phyloP scores from a whole-genome alignment of 257 asterid genomes.

The Solanum rostratum region DNA sequence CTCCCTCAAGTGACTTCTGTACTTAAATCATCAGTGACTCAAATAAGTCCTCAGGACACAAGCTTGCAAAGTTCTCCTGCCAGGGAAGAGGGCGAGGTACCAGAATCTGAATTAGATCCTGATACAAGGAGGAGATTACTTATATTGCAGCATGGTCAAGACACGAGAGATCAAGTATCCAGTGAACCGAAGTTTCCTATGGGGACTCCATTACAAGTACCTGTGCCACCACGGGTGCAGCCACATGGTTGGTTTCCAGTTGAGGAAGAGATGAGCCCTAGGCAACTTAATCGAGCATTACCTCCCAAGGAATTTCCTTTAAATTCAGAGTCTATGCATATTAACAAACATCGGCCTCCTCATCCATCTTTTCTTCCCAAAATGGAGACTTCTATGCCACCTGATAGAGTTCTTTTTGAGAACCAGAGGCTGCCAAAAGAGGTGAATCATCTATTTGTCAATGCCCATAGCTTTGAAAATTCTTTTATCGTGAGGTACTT shows the following conservation, averaged over 20 bases:
- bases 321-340: constrained; percentile 45
- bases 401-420: constrained; percentile 55
- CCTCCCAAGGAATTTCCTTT: constrained; percentile 49
- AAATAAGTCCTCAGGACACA: constrained; percentile 44
- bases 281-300: constrained; percentile 38
- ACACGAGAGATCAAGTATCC: constrained; percentile 66
- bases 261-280: constrained; percentile 71
- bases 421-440: constrained; percentile 62
- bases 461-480: background rate
- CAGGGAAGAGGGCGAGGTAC: constrained; percentile 98
- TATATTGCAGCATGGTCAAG: constrained; percentile 96
- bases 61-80: constrained; percentile 71
- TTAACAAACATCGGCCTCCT: constrained; percentile 48
- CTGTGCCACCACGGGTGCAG: constrained; percentile 62
- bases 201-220: constrained; percentile 46
- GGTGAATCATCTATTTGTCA: constrained; percentile 27
- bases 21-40: constrained; percentile 44
- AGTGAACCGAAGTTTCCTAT: constrained; percentile 63
- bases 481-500: background rate
- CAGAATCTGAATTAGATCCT: constrained; percentile 97
- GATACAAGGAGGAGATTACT: constrained; percentile 96
- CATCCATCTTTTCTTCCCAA: constrained; percentile 60
- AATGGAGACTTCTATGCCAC: constrained; percentile 42
- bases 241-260: constrained; percentile 75
- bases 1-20: constrained; percentile 47